Evolutionary conservation across 2,329 filamentous ascomycete species (phyloP), one percentile per base, ranked within the genome.

Genomic region (Aspergillus hortae): DNA sequence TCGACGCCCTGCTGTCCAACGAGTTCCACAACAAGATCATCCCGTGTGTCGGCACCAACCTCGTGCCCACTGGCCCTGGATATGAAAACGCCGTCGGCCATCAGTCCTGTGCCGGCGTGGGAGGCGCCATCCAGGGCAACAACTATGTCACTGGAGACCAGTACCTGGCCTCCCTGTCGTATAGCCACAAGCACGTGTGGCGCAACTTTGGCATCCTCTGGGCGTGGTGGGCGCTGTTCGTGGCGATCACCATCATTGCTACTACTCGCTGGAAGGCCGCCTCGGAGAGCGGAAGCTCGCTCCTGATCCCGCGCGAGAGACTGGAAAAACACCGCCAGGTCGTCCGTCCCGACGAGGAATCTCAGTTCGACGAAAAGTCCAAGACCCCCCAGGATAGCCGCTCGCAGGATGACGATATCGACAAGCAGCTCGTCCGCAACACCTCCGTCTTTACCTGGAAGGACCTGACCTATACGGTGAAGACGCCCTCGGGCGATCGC

Each of bases 361-460:
- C 68, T 17, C 69, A 70, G 53, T 48, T 51, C 4, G 56, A 57
- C 15, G 67, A 56, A 46, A 71, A 63, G 21, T 42, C 53, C 23
- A 56, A 60, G 48, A 61, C 53, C 15, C 57, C 56, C 1, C 50
- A 59, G 10, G 58, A 60, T 9, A 53, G 54, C 10, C 58, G 58
- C 30, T 43, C 35, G 6, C 52, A 61, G 6, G 56, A 59, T 17
- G 56, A 58, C 14, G 55, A 60, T 23, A 59, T 67, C n/a, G 69
- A 75, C 36, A 67, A 66, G 2, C 65, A 75, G 27, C 73, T 88
- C 1, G 69, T 85, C 27, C 79, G 79, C 23, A 88, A 88, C 65
- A 86, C 80, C 0, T 85, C 83, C 0, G 76, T 88, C 0, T 89
- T 90, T 60, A 90, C 87, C 1, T 91, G 87, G 86, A 86, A 86